Conservation (phyloP, 225 moss, liverwort and hornwort genomes). For the Thuidium tamariscinum region DNA sequence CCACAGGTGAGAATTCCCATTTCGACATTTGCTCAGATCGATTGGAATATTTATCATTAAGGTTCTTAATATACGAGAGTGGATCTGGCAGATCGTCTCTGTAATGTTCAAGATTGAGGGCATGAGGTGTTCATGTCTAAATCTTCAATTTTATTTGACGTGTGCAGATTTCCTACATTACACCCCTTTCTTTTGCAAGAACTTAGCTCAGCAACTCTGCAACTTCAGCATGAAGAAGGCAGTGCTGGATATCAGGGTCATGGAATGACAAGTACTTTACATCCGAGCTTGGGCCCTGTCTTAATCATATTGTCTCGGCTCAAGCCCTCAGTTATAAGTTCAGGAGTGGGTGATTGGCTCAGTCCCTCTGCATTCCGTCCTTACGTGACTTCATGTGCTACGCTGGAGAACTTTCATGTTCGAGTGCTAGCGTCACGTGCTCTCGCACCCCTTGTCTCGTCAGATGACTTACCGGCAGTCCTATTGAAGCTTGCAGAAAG, state of each 20-base stretch:
- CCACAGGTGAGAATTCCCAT: slow-evolving; percentile 52
- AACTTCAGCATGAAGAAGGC: slow-evolving; percentile 60
- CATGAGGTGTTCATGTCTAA: neutral
- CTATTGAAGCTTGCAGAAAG: slow-evolving; percentile 56
- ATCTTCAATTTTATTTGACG: neutral
- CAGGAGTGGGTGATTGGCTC: slow-evolving; percentile 88
- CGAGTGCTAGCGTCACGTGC: slow-evolving; percentile 85
- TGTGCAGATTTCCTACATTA: slow-evolving; percentile 80
- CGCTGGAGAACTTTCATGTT: slow-evolving; percentile 75
- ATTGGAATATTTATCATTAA: neutral
- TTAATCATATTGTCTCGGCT: slow-evolving; percentile 88
- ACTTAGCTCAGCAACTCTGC: slow-evolving; percentile 82
- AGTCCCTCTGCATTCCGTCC: slow-evolving; percentile 96
- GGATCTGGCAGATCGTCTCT: neutral
- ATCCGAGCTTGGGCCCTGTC: slow-evolving; percentile 94
- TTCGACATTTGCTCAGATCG: neutral
- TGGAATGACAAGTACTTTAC: slow-evolving; percentile 77
- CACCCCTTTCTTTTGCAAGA: slow-evolving; percentile 93
- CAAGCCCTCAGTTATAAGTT: slow-evolving; percentile 85
- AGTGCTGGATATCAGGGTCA: slow-evolving; percentile 27
- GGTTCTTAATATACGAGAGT: neutral
- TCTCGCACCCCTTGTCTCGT: slow-evolving; percentile 75
- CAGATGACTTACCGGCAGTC: slow-evolving; percentile 54
- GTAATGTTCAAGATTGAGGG: neutral
- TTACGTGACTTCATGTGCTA: slow-evolving; percentile 83